phyloP scores from a whole-genome alignment of 169 alveolate species.

The Babesia ovis region DNA sequence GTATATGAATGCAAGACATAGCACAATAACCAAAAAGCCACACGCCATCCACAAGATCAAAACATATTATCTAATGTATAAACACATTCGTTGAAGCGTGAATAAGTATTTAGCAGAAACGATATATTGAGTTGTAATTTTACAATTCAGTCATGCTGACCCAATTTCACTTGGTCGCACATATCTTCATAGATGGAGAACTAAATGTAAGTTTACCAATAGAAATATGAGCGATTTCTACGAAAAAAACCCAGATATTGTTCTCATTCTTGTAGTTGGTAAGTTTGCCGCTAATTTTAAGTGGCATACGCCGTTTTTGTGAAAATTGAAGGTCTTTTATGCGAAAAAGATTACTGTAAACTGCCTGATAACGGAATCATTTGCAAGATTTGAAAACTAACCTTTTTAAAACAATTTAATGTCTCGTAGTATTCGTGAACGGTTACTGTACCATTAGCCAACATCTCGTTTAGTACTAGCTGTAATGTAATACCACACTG shows the following conservation, averaged over 20 bases:
- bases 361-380: constrained; percentile 12
- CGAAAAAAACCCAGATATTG: constrained; percentile 14
- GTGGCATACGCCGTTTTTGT: constrained; percentile 12
- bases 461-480: constrained; percentile 29
- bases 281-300: constrained; percentile 29
- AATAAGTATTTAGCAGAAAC: too few species aligned
- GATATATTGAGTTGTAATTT: too few species aligned
- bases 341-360: constrained; percentile 7
- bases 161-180: neutral
- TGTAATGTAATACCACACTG: constrained; percentile 46
- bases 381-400: neutral
- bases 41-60: too few species aligned
- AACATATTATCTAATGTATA: too few species aligned
- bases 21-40: too few species aligned
- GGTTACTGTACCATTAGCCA: constrained; percentile 5
- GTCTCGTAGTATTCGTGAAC: constrained; percentile 33
- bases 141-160: too few species aligned
- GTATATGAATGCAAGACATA: too few species aligned
- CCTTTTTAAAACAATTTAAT: constrained; percentile 22
- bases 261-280: constrained; percentile 42
- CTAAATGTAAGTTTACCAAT: constrained; percentile 26
- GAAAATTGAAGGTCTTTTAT: constrained; percentile 38
- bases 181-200: constrained; percentile 34
- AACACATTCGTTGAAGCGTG: too few species aligned
- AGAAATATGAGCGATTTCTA: constrained; percentile 16